Percentiles rank a stretch among this genome's conserved stretches.
Evolutionary conservation across 73 alveolate genomes (phyloP).

Genomic region (Urostyla sp.): DNA sequence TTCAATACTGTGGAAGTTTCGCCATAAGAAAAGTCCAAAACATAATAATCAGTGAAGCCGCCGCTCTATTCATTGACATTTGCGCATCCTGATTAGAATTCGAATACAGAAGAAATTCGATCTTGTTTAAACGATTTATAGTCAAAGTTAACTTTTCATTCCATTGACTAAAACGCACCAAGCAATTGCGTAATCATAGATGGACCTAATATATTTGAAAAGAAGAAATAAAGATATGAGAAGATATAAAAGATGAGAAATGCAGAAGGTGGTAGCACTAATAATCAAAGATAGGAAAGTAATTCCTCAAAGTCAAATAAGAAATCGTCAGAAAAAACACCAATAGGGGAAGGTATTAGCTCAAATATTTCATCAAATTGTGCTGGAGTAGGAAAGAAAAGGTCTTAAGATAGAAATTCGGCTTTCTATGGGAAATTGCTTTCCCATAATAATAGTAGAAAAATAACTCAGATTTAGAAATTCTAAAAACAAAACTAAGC

Average conservation of each 20-base stretch:
- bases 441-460: too few species aligned
- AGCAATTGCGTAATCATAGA: slow-evolving; percentile 37
- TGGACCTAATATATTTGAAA: slow-evolving; percentile 50
- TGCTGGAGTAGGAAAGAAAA: slow-evolving; percentile 19
- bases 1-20: background rate
- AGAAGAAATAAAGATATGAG: slow-evolving; percentile 49
- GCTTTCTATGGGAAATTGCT: too few species aligned
- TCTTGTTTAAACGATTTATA: slow-evolving; percentile 14
- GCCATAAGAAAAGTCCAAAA: background rate
- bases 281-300: background rate
- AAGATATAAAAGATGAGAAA: slow-evolving; percentile 44
- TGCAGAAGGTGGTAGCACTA: background rate
- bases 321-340: slow-evolving; percentile 2
- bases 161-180: slow-evolving; percentile 48
- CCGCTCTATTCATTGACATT: slow-evolving; percentile 36
- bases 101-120: background rate
- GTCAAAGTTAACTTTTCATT: slow-evolving; percentile 35
- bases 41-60: slow-evolving; percentile 21
- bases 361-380: slow-evolving; percentile 35
- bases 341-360: slow-evolving; percentile 45
- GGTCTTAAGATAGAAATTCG: too few species aligned
- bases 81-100: slow-evolving; percentile 40
- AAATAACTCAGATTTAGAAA: too few species aligned
- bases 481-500: background rate
- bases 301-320: background rate